Evolutionary conservation across 805 yeast species (phyloP).

Genomic region (Zygosaccharomyces siamensis): DNA sequence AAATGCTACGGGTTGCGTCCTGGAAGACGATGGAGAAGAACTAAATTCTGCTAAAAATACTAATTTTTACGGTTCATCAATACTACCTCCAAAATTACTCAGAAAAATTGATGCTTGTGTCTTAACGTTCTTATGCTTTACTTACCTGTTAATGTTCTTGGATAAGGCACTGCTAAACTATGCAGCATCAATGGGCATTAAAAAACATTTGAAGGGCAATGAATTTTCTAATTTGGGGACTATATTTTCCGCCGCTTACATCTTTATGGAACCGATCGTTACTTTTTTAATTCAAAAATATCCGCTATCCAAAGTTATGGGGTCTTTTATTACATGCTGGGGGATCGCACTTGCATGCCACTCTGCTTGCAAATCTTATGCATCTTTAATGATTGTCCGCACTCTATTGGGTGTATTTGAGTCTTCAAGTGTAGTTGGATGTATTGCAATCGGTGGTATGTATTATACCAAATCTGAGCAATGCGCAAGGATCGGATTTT

Average conservation of each 20-base stretch:
- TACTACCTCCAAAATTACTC: slow-evolving; percentile 20
- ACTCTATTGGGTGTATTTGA: slow-evolving; percentile 52
- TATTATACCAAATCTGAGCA: slow-evolving; percentile 54
- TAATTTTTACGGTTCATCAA: slow-evolving; percentile 26
- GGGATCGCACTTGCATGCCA: slow-evolving; percentile 49
- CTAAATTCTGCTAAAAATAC: slow-evolving; percentile 7
- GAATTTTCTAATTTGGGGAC: slow-evolving; percentile 52
- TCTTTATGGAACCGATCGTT: slow-evolving; percentile 50
- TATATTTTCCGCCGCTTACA: slow-evolving; percentile 49
- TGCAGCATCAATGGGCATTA: slow-evolving; percentile 63
- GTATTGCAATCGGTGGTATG: slow-evolving; percentile 56
- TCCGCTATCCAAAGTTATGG: slow-evolving; percentile 50
- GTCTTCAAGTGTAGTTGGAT: slow-evolving; percentile 51
- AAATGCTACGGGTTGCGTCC: slow-evolving; percentile 16
- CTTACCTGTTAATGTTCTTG: slow-evolving; percentile 53
- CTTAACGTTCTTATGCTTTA: slow-evolving; percentile 46
- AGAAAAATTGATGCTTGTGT: slow-evolving; percentile 46
- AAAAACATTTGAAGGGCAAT: slow-evolving; percentile 42
- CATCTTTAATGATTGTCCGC: slow-evolving; percentile 52
- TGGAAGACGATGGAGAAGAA: slow-evolving; percentile 9
- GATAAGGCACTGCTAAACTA: slow-evolving; percentile 57
- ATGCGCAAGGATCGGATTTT: slow-evolving; percentile 47
- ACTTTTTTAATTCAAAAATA: slow-evolving; percentile 45
- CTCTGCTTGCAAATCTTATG: slow-evolving; percentile 49
- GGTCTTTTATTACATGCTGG: slow-evolving; percentile 47